These are phyloP conservation scores for Pyrenophora seminiperda DNA, from an alignment of 2,329 filamentous ascomycete species.

Conservation along the genomic window DNA sequence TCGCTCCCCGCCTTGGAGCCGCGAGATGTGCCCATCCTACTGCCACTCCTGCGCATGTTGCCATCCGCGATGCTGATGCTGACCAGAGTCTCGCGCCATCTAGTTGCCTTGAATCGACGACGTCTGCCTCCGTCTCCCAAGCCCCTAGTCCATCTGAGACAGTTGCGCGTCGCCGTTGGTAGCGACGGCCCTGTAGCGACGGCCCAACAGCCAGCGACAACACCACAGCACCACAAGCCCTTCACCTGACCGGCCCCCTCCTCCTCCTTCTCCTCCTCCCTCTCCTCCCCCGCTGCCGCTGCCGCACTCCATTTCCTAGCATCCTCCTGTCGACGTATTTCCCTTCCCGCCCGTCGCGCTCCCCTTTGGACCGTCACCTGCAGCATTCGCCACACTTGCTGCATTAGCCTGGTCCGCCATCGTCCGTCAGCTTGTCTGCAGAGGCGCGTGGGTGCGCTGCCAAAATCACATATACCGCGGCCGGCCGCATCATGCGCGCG, in stretches of 20 bases:
- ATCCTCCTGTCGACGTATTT: background rate
- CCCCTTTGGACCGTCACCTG: background rate
- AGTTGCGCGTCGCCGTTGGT: slow-evolving; percentile 32
- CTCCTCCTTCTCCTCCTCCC: too few relatives aligned
- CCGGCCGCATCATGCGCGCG: slow-evolving; percentile 48
- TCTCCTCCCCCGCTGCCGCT: background rate
- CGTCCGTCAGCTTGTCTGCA: background rate
- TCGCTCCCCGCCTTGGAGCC: slow-evolving; percentile 30
- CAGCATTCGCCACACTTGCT: background rate
- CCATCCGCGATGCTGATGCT: slow-evolving; percentile 45
- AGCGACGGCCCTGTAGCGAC: slow-evolving; percentile 21
- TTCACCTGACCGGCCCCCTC: slow-evolving; percentile 13
- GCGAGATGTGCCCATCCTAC: slow-evolving; percentile 18
- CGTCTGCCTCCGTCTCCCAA: slow-evolving; percentile 19
- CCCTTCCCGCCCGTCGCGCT: slow-evolving; percentile 1
- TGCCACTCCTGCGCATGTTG: slow-evolving; percentile 28
- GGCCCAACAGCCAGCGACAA: slow-evolving; percentile 7
- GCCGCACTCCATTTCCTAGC: background rate
- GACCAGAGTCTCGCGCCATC: slow-evolving; percentile 32
- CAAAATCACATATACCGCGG: slow-evolving; percentile 29
- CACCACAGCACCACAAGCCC: slow-evolving; percentile 16
- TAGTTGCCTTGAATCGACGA: slow-evolving; percentile 21
- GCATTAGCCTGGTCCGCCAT: background rate
- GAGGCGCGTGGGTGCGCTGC: slow-evolving; percentile 10
- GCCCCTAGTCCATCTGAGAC: slow-evolving; percentile 38